Evolutionary conservation across 495 filamentous ascomycete species (phyloP), one percentile per base, ranked within the genome.

Genomic region (Aspergillus biplanus): DNA sequence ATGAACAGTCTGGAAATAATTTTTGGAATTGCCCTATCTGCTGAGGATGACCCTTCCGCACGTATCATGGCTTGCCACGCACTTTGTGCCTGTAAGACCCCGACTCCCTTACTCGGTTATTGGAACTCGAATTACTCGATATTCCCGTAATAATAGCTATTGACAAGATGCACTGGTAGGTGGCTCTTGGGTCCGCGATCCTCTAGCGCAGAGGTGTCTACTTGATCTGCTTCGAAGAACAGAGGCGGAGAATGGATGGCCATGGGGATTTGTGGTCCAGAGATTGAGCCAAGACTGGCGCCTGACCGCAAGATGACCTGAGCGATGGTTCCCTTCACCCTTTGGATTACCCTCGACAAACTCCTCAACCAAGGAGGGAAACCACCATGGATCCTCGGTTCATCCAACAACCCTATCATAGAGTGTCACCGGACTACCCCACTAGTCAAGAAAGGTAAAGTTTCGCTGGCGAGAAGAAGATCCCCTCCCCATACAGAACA

Each of bases 1-100:
- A 52, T 64, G 0, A 63, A 71, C 33, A 77, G 73, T 16, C 68
- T 80, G 6, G 65, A 71, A 11, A 71, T 76, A 47, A 66, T 80
- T 5, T 78, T 78, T 55, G 77, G 77, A 35, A 78, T 80, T 31
- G 77, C 73, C 7, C 64, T 76, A 4, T 78, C 77, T 3, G 67
- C 69, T 8, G 77, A 79, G 15, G 74, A 78, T 50, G 75, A 78
- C 35, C 74, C 74, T 12, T 69, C 74, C 7, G 60, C 74, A 31
- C 74, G 74, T 35, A 72, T 75, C n/a, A 78, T 77, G 68, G 75
- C 77, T 33, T 75, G 75, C 48, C 74, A 80, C 55, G 74, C 74
- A 33, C 64, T 80, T 3, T 74, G 69, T 67, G 75, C 72, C 31
- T 79, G 77, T 76, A 67, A 55, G 71, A 64, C 21, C 21, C 21